Evolutionary conservation across 106 monocot species (phyloP), one percentile per base, ranked within the genome.

Genomic region (Dendrobium officinale): DNA sequence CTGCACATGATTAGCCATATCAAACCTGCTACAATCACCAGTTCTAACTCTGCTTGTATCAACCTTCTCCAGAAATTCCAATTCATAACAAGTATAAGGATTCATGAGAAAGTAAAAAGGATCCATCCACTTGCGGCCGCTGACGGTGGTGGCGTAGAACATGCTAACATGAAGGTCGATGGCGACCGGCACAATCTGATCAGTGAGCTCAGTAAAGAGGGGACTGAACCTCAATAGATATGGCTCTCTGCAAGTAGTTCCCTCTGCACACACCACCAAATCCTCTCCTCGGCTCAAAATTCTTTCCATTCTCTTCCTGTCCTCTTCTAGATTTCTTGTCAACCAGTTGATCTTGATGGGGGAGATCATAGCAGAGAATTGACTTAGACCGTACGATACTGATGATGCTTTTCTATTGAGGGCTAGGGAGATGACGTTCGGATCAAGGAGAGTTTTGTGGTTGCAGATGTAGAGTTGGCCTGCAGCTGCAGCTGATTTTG

Each of bases 211-310:
- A 0, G 93, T 87, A 74, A 96, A 96, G 24, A 94, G 77, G 7
- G 93, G 87, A 83, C 96, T 96, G 81, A 96, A 96, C 67, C 93
- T 78, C 47, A 96, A 85, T 9, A 96, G 83, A 75, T 87, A 92
- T n/a, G 93, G 90, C 81, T 96, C 93, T 16, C 96, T 78, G 81
- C 96, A 96, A 2, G 96, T 96, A 0, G 96, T 96, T 47, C 96
- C 96, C 70, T 96, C 96, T 4, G 96, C 91, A 85, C 91, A 93
- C 5, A 96, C 88, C 16, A 85, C 89, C 8, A 96, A 66, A 48
- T 88, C 88, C 4, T 88, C 88, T 26, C 86, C 88, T 26, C 40
- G 13, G 15, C 90, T 48, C 26, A 85, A 42, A 37, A 70, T 70
- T 67, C n/a, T 37, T 27, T 84, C 58, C 88, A 95, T 92, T 2